A percentile compares a stretch with the other conserved stretches of the same genome.
phyloP scores from a whole-genome alignment of 2,329 filamentous ascomycete species.

The Phoma sp. region DNA sequence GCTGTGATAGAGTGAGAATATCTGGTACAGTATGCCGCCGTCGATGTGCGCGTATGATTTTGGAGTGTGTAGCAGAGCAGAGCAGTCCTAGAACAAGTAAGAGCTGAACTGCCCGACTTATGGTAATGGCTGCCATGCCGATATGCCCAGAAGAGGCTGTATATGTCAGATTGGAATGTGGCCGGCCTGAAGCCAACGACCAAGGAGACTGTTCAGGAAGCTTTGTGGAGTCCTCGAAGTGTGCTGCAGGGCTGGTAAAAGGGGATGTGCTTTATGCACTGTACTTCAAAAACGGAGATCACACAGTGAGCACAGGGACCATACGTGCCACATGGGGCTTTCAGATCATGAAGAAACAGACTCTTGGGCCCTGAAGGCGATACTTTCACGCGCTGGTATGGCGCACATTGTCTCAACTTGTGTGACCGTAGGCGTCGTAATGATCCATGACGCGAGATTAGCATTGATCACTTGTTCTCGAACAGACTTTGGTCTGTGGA shows the following conservation, averaged over 20 bases:
- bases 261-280: constrained; percentile 6
- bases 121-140: not conserved
- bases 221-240: constrained; percentile 2
- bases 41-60: constrained; percentile 7
- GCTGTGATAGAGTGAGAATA: not conserved
- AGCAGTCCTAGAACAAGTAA: constrained; percentile 8
- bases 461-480: not conserved
- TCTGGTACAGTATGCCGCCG: not conserved
- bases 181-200: not conserved
- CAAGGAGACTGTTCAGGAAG: not conserved
- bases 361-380: constrained; percentile 1
- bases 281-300: constrained; percentile 9
- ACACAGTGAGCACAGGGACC: constrained; percentile 12
- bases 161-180: not conserved
- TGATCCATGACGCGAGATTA: constrained; percentile 12
- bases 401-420: constrained; percentile 6
- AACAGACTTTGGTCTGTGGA: not conserved
- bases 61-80: not conserved
- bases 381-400: constrained; percentile 1
- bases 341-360: not conserved
- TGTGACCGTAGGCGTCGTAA: constrained; percentile 14
- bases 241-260: constrained; percentile 8
- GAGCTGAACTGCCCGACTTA: not conserved
- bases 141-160: not conserved
- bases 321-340: constrained; percentile 11